Evolutionary conservation across 768 basidiomycete genomes (phyloP).

Genomic region (Vararia minispora): DNA sequence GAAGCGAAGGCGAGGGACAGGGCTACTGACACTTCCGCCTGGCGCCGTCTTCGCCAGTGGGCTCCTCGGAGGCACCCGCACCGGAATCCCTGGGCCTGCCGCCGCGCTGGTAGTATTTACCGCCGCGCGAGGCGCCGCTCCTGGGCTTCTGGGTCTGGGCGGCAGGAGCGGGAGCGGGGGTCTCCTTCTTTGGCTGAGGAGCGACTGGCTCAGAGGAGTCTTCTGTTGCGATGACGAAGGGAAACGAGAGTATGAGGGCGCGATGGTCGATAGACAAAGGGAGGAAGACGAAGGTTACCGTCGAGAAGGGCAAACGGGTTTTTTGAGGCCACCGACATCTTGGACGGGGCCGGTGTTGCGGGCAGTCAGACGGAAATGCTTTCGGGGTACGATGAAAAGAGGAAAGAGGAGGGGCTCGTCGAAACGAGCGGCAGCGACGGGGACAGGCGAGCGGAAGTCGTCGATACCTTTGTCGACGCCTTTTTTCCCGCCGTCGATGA

Average conservation of each 20-base stretch:
- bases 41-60: conserved; percentile 23
- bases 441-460: too few species aligned
- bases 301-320: conserved; percentile 80
- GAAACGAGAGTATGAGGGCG: neutral
- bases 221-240: neutral
- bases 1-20: neutral
- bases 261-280: neutral
- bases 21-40: conserved; percentile 22
- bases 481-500: too few species aligned
- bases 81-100: conserved; percentile 32
- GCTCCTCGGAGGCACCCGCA: conserved; percentile 29
- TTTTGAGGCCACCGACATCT: conserved; percentile 85
- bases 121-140: conserved; percentile 54
- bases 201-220: conserved; percentile 16
- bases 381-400: too few species aligned
- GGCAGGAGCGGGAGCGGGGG: conserved; percentile 22
- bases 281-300: conserved; percentile 33
- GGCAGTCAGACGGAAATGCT: too few species aligned
- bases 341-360: conserved; percentile 51
- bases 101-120: conserved; percentile 62
- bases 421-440: too few species aligned
- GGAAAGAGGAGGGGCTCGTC: too few species aligned
- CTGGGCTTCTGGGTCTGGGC: conserved; percentile 37
- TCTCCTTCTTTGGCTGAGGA: conserved; percentile 22
- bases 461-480: too few species aligned